Evolutionary conservation across 345 rosid species (phyloP), one percentile per base, ranked within the genome.

Genomic region (Ceriops tagal): DNA sequence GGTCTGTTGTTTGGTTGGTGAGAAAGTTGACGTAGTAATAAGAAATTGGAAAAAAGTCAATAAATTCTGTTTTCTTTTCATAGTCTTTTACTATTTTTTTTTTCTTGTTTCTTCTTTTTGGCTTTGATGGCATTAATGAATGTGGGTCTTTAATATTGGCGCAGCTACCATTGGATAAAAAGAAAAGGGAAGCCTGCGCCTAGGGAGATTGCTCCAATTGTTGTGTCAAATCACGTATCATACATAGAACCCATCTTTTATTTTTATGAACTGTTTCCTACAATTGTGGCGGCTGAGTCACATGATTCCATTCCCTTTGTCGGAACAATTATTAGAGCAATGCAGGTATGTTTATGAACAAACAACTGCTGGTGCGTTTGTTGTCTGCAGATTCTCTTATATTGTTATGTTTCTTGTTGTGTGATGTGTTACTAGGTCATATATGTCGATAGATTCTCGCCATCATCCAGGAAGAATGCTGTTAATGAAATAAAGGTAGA

Each of bases 261-360:
- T 70, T 95, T 95, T 72, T 95, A 88, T 67, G 99, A 95, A 66
- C 71, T 95, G 34, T 95, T 84, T 64, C 97, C 99, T 0, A 95
- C 99, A 22, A 95, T 95, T 75, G 99, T 95, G 68, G 96, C 99
- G 0, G 81, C 99, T 0, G 97, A 92, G 73, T 87, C 97, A 8
- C 99, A 95, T 76, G 99, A 95, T 75, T 81, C 96, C 47, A 81
- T 92, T 56, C 99, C 99, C 9, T 80, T 88, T 66, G 99, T 95
- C 34, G 97, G 99, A 75, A 95, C 99, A 71, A 95, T 95, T 55
- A 92, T 95, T 75, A 87, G 99, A 77, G 96, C 99, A 66, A 95
- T 95, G 99, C 99, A 95, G 96, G 99, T 47, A 27, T 63, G 55
- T 47, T 30, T 3, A 30, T 64, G 16, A 24, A 39, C 27, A 49